Evolutionary conservation across 1,284 basidiomycete genomes (phyloP), one percentile per base, ranked within the genome.

Genomic region (Microstroma glucosiphilum): DNA sequence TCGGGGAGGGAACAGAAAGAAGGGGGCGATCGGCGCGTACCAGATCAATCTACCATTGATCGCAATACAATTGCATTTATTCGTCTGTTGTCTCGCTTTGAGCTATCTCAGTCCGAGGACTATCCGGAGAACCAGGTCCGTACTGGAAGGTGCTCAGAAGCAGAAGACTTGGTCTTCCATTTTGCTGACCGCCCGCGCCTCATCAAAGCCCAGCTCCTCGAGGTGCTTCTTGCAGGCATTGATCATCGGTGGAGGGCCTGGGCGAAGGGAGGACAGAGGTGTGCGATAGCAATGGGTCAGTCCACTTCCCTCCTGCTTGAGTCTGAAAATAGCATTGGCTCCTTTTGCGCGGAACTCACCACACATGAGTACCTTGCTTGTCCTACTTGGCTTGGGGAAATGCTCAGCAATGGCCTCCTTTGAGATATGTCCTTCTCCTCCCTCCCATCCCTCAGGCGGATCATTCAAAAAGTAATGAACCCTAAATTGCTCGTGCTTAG

Each of bases 171-270:
- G 73, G 43, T 96, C 92, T 63, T 85, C 87, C 63, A 92, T 57
- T 67, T 79, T 72, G 69, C 70, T 73, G 80, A 96, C 85, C n/a
- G 91, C 86, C 69, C 89, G 85, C 15, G 94, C 90, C 48, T 87
- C 85, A 56, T 90, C 87, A 83, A 92, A 96, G 69, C 86, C 87
- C 71, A 98, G 86, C 60, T 88, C 89, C 37, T 86, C 87, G 26
- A 98, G 85, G 79, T 94, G 88, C 84, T 89, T 92, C 84, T 96
- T 96, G 92, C 97, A 96, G 55, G 92, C 94, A 59, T 83, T 84
- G 80, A 96, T 88, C 94, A 97, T 97, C 7, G 93, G 93, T 21
- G 93, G 92, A 62, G 94, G 94, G 57, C 91, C 88, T 88, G 67
- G 25, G 11, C 3, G 11, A 23, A 11, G 25, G 26, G n/a, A n/a